Evolutionary conservation across 805 yeast genomes (phyloP), one percentile per base, ranked within the genome.

Genomic region (Candida qinlingensis): DNA sequence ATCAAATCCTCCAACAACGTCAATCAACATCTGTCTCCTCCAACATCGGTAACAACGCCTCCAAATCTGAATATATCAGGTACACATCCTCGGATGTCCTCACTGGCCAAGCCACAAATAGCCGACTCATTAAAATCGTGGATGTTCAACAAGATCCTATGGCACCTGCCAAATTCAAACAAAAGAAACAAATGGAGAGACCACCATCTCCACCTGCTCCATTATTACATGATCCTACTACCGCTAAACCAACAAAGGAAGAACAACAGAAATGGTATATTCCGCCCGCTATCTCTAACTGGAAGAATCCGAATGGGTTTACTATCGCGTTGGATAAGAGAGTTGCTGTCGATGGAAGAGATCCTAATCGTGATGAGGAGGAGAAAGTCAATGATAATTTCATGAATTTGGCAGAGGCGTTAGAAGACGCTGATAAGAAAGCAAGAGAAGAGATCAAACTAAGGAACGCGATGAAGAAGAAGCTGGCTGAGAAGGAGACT

Each of bases 241-340:
- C 56, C 37, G 51, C 55, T 26, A 70, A 75, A 58, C 63, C 85
- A 19, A 77, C 90, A 0, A 78, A 79, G 29, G 87, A 84, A 55
- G 96, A 90, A 46, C 86, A 81, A 54, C 80, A 77, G 29, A 75
- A 79, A 52, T 92, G 97, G 97, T 75, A 76, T 42, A 89, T 94
- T 31, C 98, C 98, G 0, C 83, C 96, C 0, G 88, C 95, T 1
- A 79, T 92, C 0, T 92, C 98, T 1, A 89, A 88, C 64, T 94
- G 98, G 97, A 91, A 90, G 65, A 94, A 94, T 64, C 87, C 91
- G 13, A 85, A 87, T 56, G 97, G 98, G 1, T 88, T 81, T 61
- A 81, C 96, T 1, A 83, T 91, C 41, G 81, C 85, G 1, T 65
- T 91, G 38, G 96, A 90, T 47, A 87, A 85, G 59, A 72, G 97